Conservation (phyloP, 2,329 filamentous ascomycete genomes). For the Ceratocystis cacaofunesta region DNA sequence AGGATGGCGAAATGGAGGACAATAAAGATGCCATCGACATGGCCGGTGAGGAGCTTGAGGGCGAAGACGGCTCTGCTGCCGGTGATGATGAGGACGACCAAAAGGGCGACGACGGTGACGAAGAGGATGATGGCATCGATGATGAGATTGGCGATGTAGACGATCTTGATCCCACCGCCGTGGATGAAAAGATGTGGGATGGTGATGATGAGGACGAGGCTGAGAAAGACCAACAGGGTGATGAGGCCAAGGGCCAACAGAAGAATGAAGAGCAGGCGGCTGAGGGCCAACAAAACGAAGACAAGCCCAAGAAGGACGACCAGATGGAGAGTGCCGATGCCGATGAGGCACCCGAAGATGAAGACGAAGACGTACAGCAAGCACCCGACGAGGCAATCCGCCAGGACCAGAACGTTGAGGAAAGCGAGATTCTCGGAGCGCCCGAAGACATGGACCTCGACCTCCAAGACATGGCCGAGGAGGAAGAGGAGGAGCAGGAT, state of each 20-base stretch:
- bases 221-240: conserved; percentile 66
- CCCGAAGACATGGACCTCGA: conserved; percentile 82
- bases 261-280: conserved; percentile 45
- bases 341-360: conserved; percentile 23
- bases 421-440: conserved; percentile 68
- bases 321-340: conserved; percentile 27
- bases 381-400: conserved; percentile 42
- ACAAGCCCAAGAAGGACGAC: conserved; percentile 33
- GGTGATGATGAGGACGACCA: conserved; percentile 46
- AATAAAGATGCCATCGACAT: conserved; percentile 81
- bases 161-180: conserved; percentile 72
- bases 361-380: conserved; percentile 34
- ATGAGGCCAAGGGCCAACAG: conserved; percentile 55
- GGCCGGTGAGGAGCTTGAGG: conserved; percentile 83
- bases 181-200: conserved; percentile 99
- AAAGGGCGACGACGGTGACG: conserved; percentile 47
- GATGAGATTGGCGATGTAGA: conserved; percentile 86
- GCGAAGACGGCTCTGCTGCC: conserved; percentile 56
- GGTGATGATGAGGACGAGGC: conserved; percentile 65
- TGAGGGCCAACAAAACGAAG: conserved; percentile 41
- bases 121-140: conserved; percentile 67
- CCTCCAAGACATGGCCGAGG: conserved; percentile 48
- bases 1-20: conserved; percentile 54
- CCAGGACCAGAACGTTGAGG: conserved; percentile 61
- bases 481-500: conserved; percentile 34